Conservation (phyloP, 163 green algal species). For the Trebouxiophyceae sp. region DNA sequence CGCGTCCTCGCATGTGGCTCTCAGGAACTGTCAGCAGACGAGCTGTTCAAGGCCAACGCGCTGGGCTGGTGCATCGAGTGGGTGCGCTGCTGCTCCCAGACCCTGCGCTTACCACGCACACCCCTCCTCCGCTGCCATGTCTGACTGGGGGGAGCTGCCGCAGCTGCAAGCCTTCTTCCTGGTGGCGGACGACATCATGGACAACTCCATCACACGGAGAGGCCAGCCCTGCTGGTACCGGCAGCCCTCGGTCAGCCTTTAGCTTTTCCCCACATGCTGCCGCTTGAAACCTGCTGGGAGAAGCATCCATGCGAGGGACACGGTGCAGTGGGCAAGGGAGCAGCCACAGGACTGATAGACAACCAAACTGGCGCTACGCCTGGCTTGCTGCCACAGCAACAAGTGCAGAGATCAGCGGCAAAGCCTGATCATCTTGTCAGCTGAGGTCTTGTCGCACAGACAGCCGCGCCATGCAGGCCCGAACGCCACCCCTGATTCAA, state of each 20-base stretch:
- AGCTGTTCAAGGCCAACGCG: conserved; percentile 67
- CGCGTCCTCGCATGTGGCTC: no score
- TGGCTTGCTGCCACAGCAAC: no score
- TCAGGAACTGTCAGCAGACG: conserved; percentile 46
- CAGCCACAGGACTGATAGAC: no score
- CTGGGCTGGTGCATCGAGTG: conserved; percentile 98
- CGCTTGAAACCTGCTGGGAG: neutral
- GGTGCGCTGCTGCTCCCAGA: conserved; percentile 32
- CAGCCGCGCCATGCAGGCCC: no score
- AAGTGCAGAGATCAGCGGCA: no score
- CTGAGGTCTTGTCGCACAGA: no score
- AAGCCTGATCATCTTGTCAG: no score
- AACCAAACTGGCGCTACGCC: no score
- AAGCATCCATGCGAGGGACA: no score
- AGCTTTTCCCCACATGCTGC: neutral
- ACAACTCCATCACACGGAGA: conserved; percentile 86
- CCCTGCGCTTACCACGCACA: neutral
- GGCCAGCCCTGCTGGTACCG: conserved; percentile 99
- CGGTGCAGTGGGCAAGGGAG: no score
- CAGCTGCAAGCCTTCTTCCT: conserved; percentile 97
- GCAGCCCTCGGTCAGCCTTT: conserved; percentile 50
- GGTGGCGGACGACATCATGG: conserved; percentile 99
- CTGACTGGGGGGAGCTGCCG: neutral
- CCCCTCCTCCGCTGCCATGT: neutral
- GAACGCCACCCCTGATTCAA: no score